A percentile compares a stretch with the other conserved stretches of the same genome.
Evolutionary conservation across 768 basidiomycete species (phyloP).

Genomic region (Russula brevipes): DNA sequence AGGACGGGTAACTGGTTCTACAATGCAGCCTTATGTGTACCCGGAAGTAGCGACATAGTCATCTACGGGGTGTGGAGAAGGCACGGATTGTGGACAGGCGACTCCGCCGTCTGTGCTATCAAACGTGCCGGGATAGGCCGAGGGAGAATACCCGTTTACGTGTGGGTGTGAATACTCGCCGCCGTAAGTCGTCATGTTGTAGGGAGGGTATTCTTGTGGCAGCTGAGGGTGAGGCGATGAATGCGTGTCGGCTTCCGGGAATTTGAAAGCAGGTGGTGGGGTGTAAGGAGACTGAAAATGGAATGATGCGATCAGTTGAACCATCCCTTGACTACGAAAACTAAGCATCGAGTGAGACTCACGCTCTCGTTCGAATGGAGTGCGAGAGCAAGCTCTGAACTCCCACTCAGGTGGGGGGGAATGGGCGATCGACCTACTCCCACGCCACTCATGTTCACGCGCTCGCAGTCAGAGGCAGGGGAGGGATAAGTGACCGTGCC

Average conservation of each 20-base stretch:
- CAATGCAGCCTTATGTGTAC: constrained; percentile 11
- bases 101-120: constrained; percentile 10
- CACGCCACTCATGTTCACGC: constrained; percentile 5
- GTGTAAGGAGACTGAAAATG: constrained; percentile 13
- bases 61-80: constrained; percentile 9
- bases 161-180: constrained; percentile 18
- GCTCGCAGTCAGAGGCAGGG: constrained; percentile 21
- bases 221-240: constrained; percentile 6
- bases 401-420: background rate
- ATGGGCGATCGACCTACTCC: constrained; percentile 6
- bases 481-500: constrained; percentile 23
- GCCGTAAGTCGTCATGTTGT: constrained; percentile 1
- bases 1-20: background rate
- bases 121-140: constrained; percentile 7
- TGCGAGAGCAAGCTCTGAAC: constrained; percentile 20
- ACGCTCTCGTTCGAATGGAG: constrained; percentile 22
- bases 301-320: background rate
- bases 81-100: constrained; percentile 7
- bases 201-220: constrained; percentile 7
- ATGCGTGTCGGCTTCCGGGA: constrained; percentile 7
- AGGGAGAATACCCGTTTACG: constrained; percentile 3
- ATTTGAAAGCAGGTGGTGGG: constrained; percentile 19
- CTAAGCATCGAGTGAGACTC: background rate
- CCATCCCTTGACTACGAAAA: background rate
- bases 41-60: constrained; percentile 11